Evolutionary conservation across 192 early-diverging fungal species (phyloP), one percentile per base, ranked within the genome.

Genomic region (Coemansia sp.): DNA sequence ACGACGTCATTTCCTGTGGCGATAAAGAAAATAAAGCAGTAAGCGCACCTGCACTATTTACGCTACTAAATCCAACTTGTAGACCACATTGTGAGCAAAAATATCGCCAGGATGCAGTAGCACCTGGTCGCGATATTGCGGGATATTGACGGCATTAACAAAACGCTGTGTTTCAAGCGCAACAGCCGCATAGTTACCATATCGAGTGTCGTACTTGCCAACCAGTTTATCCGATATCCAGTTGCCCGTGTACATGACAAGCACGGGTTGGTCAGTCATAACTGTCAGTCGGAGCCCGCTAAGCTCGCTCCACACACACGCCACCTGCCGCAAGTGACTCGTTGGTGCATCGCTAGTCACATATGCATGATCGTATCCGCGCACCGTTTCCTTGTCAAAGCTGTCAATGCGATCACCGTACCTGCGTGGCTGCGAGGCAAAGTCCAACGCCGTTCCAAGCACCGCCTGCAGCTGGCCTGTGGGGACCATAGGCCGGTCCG

Each of bases 161-260:
- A 84, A 83, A 15, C 73, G 70, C 35, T 82, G 80, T 10, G 86
- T 70, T 53, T 90, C 88, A 5, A 90, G 72, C 59, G 90, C 91
- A 40, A 95, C 83, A 0, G 82, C 92, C 22, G 87, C 65, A 50
- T 90, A 81, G 22, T 69, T 67, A 1, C 74, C 84, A 61, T 85
- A 84, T 0, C 46, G 29, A 0, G 52, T 76, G 4, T 79, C 60
- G 50, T 79, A 58, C 42, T 82, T 86, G 14, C 70, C 82, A 15
- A 80, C 70, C 15, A 83, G 54, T 7, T 68, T 46, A 27, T 72
- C 67, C 4, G 85, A 77, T 37, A 92, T 74, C 62, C 76, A 90
- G 62, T 93, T 91, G 33, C 87, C 92, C 14, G 92, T 91, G 63
- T 96, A 96, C 48, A 96, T 66, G 62, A 94, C 89, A 56, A 96